phyloP scores from a whole-genome alignment of 2,329 filamentous ascomycete species.

The Grosmannia serpens region DNA sequence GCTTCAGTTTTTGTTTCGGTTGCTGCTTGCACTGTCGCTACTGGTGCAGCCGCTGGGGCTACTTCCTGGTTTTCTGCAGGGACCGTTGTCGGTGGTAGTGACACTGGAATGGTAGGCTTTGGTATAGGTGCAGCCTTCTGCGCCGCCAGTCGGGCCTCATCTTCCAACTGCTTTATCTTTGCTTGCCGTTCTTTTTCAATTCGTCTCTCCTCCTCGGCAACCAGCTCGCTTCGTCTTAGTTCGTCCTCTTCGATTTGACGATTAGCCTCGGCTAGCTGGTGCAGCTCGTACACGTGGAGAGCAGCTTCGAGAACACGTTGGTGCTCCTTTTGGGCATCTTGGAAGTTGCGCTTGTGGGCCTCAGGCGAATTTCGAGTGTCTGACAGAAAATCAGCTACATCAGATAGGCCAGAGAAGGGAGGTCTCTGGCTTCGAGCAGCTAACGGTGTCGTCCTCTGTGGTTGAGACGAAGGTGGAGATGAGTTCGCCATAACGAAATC shows the following conservation, averaged over 20 bases:
- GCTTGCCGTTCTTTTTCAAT: slow-evolving; percentile 13
- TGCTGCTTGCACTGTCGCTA: background rate
- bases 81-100: background rate
- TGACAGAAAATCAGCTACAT: slow-evolving; percentile 17
- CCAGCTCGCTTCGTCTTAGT: slow-evolving; percentile 12
- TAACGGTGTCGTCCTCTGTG: background rate
- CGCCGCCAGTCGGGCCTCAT: slow-evolving; percentile 21
- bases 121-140: slow-evolving; percentile 21
- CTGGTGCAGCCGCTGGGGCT: background rate
- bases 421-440: slow-evolving; percentile 2
- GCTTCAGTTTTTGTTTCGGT: background rate
- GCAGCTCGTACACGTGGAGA: slow-evolving; percentile 13
- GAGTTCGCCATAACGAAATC: slow-evolving; percentile 17
- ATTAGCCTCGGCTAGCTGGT: slow-evolving; percentile 15
- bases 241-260: slow-evolving; percentile 16
- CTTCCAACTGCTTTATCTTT: slow-evolving; percentile 14
- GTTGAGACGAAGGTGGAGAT: slow-evolving; percentile 14
- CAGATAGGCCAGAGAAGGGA: slow-evolving; percentile 7
- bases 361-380: slow-evolving; percentile 22
- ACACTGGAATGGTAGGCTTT: slow-evolving; percentile 5
- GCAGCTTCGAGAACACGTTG: slow-evolving; percentile 15
- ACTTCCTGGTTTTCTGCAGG: slow-evolving; percentile 9
- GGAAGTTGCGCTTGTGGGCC: slow-evolving; percentile 18
- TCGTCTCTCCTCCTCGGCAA: slow-evolving; percentile 15
- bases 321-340: slow-evolving; percentile 18